A percentile compares a stretch with the other conserved stretches of the same genome.
Evolutionary conservation across 106 monocot genomes (phyloP).

Genomic region (Acanthochlamys bracteata): DNA sequence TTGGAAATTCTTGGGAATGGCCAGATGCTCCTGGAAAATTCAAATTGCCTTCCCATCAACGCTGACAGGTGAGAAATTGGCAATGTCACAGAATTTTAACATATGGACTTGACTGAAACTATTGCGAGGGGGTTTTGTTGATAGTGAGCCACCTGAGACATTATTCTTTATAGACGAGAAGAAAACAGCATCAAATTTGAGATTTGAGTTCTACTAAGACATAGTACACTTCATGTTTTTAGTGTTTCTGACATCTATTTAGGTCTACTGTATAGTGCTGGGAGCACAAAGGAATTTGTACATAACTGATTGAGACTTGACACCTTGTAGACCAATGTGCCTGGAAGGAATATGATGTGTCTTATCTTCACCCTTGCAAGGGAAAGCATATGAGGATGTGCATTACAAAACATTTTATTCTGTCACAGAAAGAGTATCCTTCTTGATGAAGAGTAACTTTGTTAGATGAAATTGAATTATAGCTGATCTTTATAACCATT

Average conservation of each 20-base stretch:
- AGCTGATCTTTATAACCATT: too few relatives aligned
- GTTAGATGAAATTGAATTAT: too few relatives aligned
- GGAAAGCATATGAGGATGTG: too few relatives aligned
- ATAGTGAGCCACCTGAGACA: not conserved
- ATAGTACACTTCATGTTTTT: not conserved
- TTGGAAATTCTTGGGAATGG: not conserved
- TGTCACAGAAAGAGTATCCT: too few relatives aligned
- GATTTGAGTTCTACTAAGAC: not conserved
- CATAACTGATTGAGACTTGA: not conserved
- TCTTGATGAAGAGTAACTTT: too few relatives aligned
- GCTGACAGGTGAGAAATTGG: not conserved
- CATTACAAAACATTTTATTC: too few relatives aligned
- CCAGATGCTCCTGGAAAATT: not conserved
- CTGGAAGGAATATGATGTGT: too few relatives aligned
- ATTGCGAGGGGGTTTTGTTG: not conserved
- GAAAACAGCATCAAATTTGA: not conserved
- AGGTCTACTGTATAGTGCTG: not conserved
- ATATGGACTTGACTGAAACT: not conserved
- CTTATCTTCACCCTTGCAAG: too few relatives aligned
- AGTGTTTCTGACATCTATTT: not conserved
- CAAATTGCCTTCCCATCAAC: not conserved
- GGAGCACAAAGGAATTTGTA: not conserved
- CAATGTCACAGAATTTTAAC: not conserved
- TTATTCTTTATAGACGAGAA: not conserved
- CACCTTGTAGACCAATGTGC: too few relatives aligned